These are phyloP conservation scores for Amauroascus niger DNA, from an alignment of 2,329 filamentous ascomycete genomes.

Conservation along the genomic window DNA sequence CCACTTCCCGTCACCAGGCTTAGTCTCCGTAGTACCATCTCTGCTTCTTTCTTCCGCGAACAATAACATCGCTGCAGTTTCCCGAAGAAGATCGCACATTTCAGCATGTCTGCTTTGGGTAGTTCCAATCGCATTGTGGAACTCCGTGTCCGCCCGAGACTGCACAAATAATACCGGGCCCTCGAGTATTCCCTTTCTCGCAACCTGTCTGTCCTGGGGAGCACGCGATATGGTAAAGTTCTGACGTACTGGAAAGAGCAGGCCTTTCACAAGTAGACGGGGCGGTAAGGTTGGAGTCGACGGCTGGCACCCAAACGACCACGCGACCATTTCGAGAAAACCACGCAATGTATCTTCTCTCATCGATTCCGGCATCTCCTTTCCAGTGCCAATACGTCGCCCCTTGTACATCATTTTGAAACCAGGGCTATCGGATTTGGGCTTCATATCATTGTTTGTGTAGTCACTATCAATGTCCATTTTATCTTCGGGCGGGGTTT, in stretches of 20 bases:
- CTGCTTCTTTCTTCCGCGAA: constrained; percentile 52
- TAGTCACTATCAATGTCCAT: constrained; percentile 17
- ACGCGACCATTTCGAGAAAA: constrained; percentile 49
- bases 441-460: constrained; percentile 8
- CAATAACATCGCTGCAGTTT: constrained; percentile 48
- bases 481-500: constrained; percentile 10
- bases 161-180: constrained; percentile 50
- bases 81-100: constrained; percentile 47
- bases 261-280: constrained; percentile 40
- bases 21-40: constrained; percentile 43
- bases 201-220: constrained; percentile 44
- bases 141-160: constrained; percentile 46
- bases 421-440: background rate
- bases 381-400: constrained; percentile 47
- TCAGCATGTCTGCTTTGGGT: constrained; percentile 29
- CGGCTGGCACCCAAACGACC: constrained; percentile 49
- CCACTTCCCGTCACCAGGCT: constrained; percentile 50
- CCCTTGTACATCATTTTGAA: constrained; percentile 43
- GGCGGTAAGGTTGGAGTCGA: constrained; percentile 39
- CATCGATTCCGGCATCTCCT: constrained; percentile 50
- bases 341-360: constrained; percentile 47
- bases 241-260: constrained; percentile 50
- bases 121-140: constrained; percentile 32
- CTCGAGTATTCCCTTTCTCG: constrained; percentile 47
- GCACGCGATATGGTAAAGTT: constrained; percentile 46